phyloP scores from a whole-genome alignment of 495 filamentous ascomycete species.

The Astrothelium macrocarpum region DNA sequence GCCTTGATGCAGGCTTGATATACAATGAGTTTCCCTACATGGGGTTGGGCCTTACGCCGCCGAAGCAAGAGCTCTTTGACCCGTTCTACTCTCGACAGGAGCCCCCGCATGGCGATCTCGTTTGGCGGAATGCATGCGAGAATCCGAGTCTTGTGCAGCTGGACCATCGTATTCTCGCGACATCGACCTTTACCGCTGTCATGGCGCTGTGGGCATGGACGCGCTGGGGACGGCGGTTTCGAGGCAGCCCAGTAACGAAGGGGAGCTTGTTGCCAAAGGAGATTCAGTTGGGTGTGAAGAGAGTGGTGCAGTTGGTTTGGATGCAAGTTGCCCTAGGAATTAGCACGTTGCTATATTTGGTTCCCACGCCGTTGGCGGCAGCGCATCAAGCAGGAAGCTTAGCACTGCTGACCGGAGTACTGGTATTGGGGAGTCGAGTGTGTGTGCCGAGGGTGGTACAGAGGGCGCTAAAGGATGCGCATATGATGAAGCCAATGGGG shows the following conservation, averaged over 20 bases:
- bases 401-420: conserved; percentile 69
- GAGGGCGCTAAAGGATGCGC: not conserved
- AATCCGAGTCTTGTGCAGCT: conserved; percentile 92
- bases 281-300: conserved; percentile 61
- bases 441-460: conserved; percentile 39
- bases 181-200: conserved; percentile 75
- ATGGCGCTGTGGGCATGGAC: conserved; percentile 68
- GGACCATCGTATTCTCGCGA: conserved; percentile 87
- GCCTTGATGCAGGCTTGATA: conserved; percentile 89
- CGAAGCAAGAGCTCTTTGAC: conserved; percentile 70
- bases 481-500: not conserved
- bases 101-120: conserved; percentile 62
- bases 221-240: conserved; percentile 33
- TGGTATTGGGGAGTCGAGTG: conserved; percentile 61
- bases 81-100: conserved; percentile 72
- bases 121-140: conserved; percentile 95
- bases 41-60: conserved; percentile 74
- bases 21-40: conserved; percentile 98
- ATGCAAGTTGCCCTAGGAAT: conserved; percentile 82
- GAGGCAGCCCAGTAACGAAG: conserved; percentile 44
- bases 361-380: conserved; percentile 78
- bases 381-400: conserved; percentile 88
- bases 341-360: conserved; percentile 81
- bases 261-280: conserved; percentile 46
- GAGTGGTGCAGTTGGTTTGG: conserved; percentile 71